Base-by-base conservation (phyloP, 257 asterid genomes). In the Oldenlandia corymbosa region DNA sequence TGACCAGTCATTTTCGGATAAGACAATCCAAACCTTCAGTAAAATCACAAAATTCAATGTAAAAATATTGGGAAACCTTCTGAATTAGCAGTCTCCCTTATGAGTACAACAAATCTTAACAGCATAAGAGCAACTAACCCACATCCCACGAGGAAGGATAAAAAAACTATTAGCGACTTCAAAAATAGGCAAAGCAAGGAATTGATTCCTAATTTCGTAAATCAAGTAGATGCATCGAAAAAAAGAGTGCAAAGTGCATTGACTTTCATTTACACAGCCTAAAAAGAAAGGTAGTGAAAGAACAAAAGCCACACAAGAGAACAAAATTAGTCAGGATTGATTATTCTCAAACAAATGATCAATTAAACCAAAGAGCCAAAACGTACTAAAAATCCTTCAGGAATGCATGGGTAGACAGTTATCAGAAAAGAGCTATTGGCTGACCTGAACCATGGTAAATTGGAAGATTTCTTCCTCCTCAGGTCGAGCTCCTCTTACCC, bases 391-490 rank as follows among this genome's bases (percentile, higher is more conserved):
- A 54, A 27, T 45, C 5, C 20, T 66, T 66, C 53, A 18, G 32
- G 24, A 6, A 34, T 16, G 14, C 28, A 32, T 56, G 32, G 31
- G 23, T 7, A 37, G n/a, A 11, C 46, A 2, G 26, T 61, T 37
- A 52, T 51, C 48, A 61, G 26, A 56, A 54, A 71, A 70, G 62
- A 67, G 45, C 48, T 61, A 24, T 52, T 57, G 42, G 64, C 62
- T 57, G 30, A 87, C 96, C 96, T 88, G 98, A 80, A 78, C 68
- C 98, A 88, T 85, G 17, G 96, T 85, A 56, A 88, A 80, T 64
- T 88, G 93, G 70, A 88, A 88, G 65, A 66, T 67, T 76, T 86
- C 96, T 77, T 88, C 98, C 70, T 91, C 96, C 68, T 91, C 96
- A 1, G 96, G 98, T 20, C 98, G 84, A 73, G 94, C 77, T 68